phyloP scores from a whole-genome alignment of 2,329 filamentous ascomycete genomes.

The Hyphodiscus sp. region DNA sequence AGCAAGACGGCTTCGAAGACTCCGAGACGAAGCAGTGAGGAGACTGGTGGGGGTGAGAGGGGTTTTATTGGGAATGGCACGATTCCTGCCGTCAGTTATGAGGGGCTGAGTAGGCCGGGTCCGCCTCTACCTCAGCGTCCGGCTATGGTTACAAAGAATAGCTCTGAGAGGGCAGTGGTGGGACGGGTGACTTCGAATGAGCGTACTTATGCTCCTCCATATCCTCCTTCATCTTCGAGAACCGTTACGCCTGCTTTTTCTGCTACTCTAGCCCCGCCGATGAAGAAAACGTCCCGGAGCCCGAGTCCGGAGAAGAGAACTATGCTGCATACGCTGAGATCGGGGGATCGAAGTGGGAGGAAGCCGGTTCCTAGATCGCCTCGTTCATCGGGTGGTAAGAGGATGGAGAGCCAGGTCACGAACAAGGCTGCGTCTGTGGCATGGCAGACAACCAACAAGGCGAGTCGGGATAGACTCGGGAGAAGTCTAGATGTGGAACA shows the following conservation, averaged over 20 bases:
- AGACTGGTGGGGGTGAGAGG: slow-evolving; percentile 25
- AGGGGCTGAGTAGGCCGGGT: slow-evolving; percentile 66
- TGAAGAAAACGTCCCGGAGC: slow-evolving; percentile 37
- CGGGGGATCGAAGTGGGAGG: slow-evolving; percentile 40
- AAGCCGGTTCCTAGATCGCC: slow-evolving; percentile 33
- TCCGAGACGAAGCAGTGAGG: slow-evolving; percentile 25
- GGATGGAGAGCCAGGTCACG: slow-evolving; percentile 43
- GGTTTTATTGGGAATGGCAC: slow-evolving; percentile 76
- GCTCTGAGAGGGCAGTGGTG: slow-evolving; percentile 41
- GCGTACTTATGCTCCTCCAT: slow-evolving; percentile 10
- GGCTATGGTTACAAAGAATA: slow-evolving; percentile 39
- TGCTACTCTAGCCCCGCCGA: slow-evolving; percentile 18
- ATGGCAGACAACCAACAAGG: slow-evolving; percentile 36
- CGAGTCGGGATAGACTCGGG: slow-evolving; percentile 22
- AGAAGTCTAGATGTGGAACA: slow-evolving; percentile 24
- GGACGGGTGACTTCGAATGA: slow-evolving; percentile 19
- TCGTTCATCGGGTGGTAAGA: slow-evolving; percentile 20
- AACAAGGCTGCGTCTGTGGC: slow-evolving; percentile 60
- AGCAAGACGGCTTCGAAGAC: slow-evolving; percentile 28
- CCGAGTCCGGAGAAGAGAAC: slow-evolving; percentile 54
- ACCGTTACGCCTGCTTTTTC: slow-evolving; percentile 10
- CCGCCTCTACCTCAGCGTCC: slow-evolving; percentile 46
- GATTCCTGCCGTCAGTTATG: slow-evolving; percentile 72
- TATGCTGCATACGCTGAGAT: slow-evolving; percentile 55
- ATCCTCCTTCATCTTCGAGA: slow-evolving; percentile 14